Base-by-base conservation (phyloP, 2,329 filamentous ascomycete genomes). In the Ascomycota sp. region DNA sequence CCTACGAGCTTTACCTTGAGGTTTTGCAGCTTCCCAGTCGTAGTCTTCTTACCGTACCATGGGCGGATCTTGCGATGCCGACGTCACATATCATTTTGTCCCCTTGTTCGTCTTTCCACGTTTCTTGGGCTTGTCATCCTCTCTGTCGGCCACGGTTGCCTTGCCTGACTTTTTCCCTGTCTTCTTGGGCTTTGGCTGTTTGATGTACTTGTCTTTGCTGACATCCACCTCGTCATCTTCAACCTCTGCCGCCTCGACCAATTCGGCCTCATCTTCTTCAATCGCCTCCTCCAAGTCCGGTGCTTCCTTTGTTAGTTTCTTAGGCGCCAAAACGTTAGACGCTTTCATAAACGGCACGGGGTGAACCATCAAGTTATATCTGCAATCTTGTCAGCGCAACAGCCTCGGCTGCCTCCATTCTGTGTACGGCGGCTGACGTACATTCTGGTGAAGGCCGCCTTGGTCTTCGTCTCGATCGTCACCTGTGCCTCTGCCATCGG, bases 301-400 rank as follows among this genome's bases (percentile, higher is more conserved):
- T 36, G 76, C 78, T 28, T 86, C 82, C 51, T 71, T 72, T 19
- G 69, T 58, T 25, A 63, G 57, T 43, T 73, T 75, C 57, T 80
- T 82, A 4, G 81, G 72, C 4, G 71, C 77, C 8, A 70, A 51
- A 11, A 89, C 66, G 38, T 65, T 80, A 42, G 69, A 82, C 2
- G 85, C 81, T 54, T 94, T 95, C 72, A 95, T 93, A 55, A 94
- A 98, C 1, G 89, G 85, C 30, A 98, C 57, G 0, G 86, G 86
- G 41, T 98, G 89, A 12, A 74, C 75, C 55, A 75, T 76, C 35
- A 65, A 55, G 42, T 98, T 98, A 51, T 98, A 89, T 32, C 79
- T 86, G 28, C 19, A 13, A n/a, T 6, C 12, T 8, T 10, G 17
- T 30, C 19, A 26, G 8, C 24, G 7, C 2, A 10, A 13, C 4